Evolutionary conservation across 2,329 filamentous ascomycete species (phyloP), one percentile per base, ranked within the genome.

Genomic region (Aureobasidium namibiae): DNA sequence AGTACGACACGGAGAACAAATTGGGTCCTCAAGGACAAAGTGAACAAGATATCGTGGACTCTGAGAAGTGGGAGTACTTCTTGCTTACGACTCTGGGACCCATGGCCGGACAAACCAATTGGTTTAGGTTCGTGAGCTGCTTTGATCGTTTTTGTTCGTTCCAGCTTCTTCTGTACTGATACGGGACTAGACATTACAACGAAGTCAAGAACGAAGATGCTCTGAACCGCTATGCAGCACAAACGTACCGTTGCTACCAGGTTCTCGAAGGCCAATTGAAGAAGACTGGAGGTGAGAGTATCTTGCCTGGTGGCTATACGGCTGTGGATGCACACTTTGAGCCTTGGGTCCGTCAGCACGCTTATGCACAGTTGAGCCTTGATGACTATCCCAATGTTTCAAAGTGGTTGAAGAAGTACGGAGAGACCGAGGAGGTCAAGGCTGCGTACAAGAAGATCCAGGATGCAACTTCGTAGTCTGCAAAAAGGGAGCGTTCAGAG

Each of bases 11-110:
- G 23, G 61, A 68, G n/a, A 73, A 74, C 54, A 67, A 61, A 26
- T 66, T 77, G 9, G 72, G 72, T 5, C 74, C 74, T 0, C 50
- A 65, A 2, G 70, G 69, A 0, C 60, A 61, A 23, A 65, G 60
- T 4, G 72, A 75, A 41, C 75, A 77, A 60, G 74, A 74, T 21
- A 57, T 65, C 3, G 74, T 76, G 0, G 74, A 76, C 60, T 75
- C 76, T 41, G 75, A 78, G 45, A 77, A 76, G 61, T 78, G 76
- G 76, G 72, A 72, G 52, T 75, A 73, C 61, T 76, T 78, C 60
- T 63, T 76, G 23, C 60, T 77, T 21, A 70, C 70, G 0, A 75
- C 72, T 0, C 61, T 77, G 45, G 75, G 71, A 0, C 76, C 75
- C 0, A 76, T 76, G 73, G 72, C 67, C 53, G 74, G 72, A 23